Evolutionary conservation across 2,329 filamentous ascomycete species (phyloP).

Genomic region (Parastagonospora avenae): DNA sequence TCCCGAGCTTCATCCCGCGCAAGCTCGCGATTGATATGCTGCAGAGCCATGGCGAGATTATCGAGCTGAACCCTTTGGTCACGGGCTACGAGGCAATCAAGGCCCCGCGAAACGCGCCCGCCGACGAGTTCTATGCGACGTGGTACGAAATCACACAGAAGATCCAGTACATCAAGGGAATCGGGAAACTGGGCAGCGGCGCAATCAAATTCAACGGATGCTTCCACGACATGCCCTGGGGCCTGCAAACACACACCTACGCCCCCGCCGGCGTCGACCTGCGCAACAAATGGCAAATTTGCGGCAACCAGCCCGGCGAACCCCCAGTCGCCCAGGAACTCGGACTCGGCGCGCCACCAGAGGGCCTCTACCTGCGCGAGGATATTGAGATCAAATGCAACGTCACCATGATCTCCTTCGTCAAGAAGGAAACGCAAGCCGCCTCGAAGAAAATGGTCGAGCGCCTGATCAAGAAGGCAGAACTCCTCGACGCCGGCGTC

Average conservation of each 20-base stretch:
- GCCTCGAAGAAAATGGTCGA: constrained; percentile 71
- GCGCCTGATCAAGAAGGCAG: constrained; percentile 73
- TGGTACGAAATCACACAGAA: constrained; percentile 76
- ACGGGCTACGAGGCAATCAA: constrained; percentile 67
- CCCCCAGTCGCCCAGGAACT: constrained; percentile 66
- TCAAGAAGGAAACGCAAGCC: constrained; percentile 69
- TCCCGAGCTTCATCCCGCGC: constrained; percentile 71
- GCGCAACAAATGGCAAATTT: constrained; percentile 70
- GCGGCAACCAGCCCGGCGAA: constrained; percentile 72
- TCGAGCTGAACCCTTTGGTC: constrained; percentile 72
- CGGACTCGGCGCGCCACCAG: constrained; percentile 66
- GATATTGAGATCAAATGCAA: constrained; percentile 75
- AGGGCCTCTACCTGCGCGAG: constrained; percentile 71
- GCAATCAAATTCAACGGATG: constrained; percentile 72
- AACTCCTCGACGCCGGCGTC: constrained; percentile 68
- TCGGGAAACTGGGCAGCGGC: constrained; percentile 68
- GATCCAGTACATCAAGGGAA: constrained; percentile 70
- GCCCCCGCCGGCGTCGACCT: constrained; percentile 70
- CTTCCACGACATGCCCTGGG: constrained; percentile 75
- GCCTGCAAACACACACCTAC: constrained; percentile 73
- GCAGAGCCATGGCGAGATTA: constrained; percentile 72
- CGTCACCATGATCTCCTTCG: constrained; percentile 66
- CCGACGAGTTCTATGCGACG: constrained; percentile 74
- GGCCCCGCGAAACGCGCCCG: constrained; percentile 68
- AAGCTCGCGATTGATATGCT: constrained; percentile 75